Percentiles rank a stretch among this genome's conserved stretches.
These are phyloP conservation scores for Sarocladiaceae sp. DNA, from an alignment of 2,329 filamentous ascomycete species.

Conservation along the genomic window DNA sequence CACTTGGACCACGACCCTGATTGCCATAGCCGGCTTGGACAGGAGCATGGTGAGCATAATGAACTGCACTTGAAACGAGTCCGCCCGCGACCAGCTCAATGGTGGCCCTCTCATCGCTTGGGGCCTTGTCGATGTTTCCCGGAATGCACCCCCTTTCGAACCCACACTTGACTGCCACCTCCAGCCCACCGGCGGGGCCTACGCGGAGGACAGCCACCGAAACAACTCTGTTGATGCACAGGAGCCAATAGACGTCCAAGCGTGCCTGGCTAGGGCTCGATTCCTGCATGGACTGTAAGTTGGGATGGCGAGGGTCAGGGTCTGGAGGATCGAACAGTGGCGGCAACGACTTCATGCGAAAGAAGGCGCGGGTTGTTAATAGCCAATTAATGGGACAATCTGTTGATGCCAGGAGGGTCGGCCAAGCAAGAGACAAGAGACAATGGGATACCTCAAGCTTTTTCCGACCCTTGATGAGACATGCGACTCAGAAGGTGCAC, in stretches of 20 bases:
- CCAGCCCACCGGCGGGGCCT: no score
- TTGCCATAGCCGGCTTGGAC: no score
- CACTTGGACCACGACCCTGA: no score
- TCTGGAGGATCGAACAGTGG: not conserved
- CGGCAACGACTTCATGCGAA: constrained; percentile 2
- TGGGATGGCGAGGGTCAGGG: not conserved
- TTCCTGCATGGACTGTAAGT: not conserved
- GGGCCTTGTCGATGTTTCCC: not conserved
- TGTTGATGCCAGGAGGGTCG: no score
- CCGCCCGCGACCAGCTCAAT: not conserved
- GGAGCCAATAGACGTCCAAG: not conserved
- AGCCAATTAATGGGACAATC: not conserved
- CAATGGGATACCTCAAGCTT: constrained; percentile 5
- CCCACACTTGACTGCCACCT: not conserved
- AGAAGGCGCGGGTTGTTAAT: not conserved
- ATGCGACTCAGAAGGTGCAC: constrained; percentile 1
- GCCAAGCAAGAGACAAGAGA: no score
- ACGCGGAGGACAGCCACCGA: not conserved
- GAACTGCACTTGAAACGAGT: not conserved
- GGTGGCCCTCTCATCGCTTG: no score
- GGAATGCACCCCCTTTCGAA: constrained; percentile 2
- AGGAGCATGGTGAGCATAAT: no score
- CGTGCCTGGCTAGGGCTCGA: not conserved
- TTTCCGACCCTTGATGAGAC: constrained; percentile 6
- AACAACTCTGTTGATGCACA: not conserved